Conservation (phyloP, 441 rosid genomes). For the Melastoma candidum region DNA sequence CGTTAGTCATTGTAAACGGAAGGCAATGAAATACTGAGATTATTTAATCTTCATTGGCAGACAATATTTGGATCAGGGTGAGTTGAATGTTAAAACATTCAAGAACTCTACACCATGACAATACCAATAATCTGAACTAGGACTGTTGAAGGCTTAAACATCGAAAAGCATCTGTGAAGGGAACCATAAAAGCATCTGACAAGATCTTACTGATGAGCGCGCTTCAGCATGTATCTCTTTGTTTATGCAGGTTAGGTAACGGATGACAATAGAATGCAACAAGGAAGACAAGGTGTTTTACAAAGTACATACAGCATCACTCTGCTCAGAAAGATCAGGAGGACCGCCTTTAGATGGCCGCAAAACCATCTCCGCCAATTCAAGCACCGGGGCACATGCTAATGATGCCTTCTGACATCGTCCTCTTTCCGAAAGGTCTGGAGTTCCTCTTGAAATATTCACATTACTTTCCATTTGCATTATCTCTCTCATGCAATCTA, state of each 20-base stretch:
- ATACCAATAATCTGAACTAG: too few species aligned
- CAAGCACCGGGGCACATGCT: constrained; percentile 42
- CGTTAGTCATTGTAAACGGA: background rate
- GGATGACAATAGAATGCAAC: background rate
- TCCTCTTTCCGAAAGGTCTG: constrained; percentile 20
- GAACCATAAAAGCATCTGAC: background rate
- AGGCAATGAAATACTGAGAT: too few species aligned
- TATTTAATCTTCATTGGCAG: too few species aligned
- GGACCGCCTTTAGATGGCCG: constrained; percentile 78
- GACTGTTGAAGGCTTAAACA: background rate
- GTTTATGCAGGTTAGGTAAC: too few species aligned
- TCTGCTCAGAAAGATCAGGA: constrained; percentile 63
- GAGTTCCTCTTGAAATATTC: constrained; percentile 11
- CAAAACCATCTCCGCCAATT: constrained; percentile 64
- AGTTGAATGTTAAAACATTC: too few species aligned
- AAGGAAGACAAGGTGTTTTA: background rate
- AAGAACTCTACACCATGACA: too few species aligned
- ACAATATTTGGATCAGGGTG: too few species aligned
- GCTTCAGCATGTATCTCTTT: too few species aligned
- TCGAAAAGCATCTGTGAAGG: background rate
- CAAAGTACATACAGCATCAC: constrained; percentile 47
- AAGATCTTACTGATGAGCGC: background rate
- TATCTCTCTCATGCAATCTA: constrained; percentile 58
- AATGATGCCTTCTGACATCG: constrained; percentile 17
- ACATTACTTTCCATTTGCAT: constrained; percentile 30